These are phyloP conservation scores for Monosporozyma aquatica DNA, from an alignment of 805 yeast genomes.

Conservation along the genomic window DNA sequence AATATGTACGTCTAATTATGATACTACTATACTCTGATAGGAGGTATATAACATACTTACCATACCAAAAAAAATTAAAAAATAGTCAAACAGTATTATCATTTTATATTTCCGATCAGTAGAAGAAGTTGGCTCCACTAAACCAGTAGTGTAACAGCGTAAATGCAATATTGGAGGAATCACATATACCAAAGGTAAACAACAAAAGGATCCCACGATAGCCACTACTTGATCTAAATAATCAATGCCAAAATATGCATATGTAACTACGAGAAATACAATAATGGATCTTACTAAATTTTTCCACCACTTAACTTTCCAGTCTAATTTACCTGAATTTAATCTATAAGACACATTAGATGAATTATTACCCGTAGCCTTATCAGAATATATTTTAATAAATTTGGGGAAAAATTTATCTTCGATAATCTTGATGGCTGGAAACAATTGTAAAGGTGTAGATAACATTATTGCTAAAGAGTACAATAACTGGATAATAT, in stretches of 20 bases:
- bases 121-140: background rate
- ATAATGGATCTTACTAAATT: constrained; percentile 47
- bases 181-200: constrained; percentile 78
- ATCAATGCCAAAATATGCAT: constrained; percentile 61
- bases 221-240: constrained; percentile 68
- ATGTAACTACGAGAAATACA: constrained; percentile 44
- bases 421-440: constrained; percentile 68
- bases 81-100: constrained; percentile 37
- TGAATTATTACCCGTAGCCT: constrained; percentile 8
- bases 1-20: background rate
- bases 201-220: constrained; percentile 76
- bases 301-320: constrained; percentile 54
- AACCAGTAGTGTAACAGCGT: constrained; percentile 33
- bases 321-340: constrained; percentile 48
- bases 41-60: constrained; percentile 61
- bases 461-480: constrained; percentile 67
- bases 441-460: constrained; percentile 73
- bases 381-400: constrained; percentile 16
- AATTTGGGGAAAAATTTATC: constrained; percentile 44
- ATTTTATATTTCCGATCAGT: background rate
- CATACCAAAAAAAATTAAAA: constrained; percentile 47
- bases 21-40: constrained; percentile 37
- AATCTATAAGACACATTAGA: constrained; percentile 6
- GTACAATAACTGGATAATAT: constrained; percentile 59
- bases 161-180: constrained; percentile 74